Conservation (phyloP, 2,329 filamentous ascomycete genomes). For the Coleophoma crateriformis region DNA sequence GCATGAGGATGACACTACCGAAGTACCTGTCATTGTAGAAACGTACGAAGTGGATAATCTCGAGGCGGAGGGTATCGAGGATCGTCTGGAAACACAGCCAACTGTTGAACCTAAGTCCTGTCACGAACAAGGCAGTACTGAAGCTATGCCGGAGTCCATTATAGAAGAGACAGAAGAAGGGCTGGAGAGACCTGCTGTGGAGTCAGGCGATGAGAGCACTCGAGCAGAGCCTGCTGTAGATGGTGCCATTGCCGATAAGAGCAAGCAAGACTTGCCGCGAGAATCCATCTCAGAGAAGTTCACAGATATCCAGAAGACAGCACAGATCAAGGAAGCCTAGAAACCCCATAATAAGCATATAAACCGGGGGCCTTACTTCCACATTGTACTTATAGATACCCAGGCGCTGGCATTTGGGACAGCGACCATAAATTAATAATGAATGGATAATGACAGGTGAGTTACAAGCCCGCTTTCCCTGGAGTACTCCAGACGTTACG, state of each 20-base stretch:
- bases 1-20: slow-evolving; percentile 18
- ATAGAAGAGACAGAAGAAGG: slow-evolving; percentile 6
- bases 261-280: not conserved
- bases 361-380: not conserved
- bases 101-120: slow-evolving; percentile 7
- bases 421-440: not conserved
- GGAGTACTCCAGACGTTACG: no score
- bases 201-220: slow-evolving; percentile 8
- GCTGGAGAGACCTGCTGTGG: slow-evolving; percentile 3
- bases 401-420: not conserved
- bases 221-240: slow-evolving; percentile 18
- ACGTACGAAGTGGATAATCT: slow-evolving; percentile 19
- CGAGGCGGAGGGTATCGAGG: slow-evolving; percentile 3
- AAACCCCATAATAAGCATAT: not conserved
- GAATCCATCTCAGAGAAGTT: slow-evolving; percentile 1
- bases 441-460: not conserved
- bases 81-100: slow-evolving; percentile 7
- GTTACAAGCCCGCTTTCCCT: no score
- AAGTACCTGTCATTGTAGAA: slow-evolving; percentile 25
- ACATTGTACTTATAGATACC: slow-evolving; percentile 1
- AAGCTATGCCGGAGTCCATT: slow-evolving; percentile 3
- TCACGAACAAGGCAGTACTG: slow-evolving; percentile 4
- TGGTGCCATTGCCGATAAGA: slow-evolving; percentile 5
- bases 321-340: not conserved
- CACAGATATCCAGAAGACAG: not conserved